These are phyloP conservation scores for Williopsis jadinii DNA, from an alignment of 1,139 yeast genomes.

Conservation along the genomic window DNA sequence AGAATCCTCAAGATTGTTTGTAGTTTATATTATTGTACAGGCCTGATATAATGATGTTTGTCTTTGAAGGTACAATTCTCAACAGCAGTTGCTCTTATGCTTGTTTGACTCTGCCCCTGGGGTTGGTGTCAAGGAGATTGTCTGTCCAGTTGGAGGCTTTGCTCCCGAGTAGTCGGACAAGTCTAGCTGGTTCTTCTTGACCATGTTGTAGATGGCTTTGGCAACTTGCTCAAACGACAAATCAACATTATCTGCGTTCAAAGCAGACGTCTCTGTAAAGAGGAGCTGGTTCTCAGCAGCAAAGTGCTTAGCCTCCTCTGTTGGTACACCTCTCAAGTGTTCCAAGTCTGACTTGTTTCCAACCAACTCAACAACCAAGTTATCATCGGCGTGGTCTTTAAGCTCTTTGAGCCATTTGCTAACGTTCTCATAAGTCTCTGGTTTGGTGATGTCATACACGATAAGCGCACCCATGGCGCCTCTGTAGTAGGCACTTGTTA, in stretches of 20 bases:
- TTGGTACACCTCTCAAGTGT: conserved; percentile 94
- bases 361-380: conserved; percentile 91
- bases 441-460: conserved; percentile 91
- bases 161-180: conserved; percentile 47
- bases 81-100: conserved; percentile 62
- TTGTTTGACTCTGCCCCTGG: conserved; percentile 73
- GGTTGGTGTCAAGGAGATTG: conserved; percentile 89
- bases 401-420: conserved; percentile 93
- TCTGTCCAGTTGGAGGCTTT: conserved; percentile 71
- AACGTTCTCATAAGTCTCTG: conserved; percentile 88
- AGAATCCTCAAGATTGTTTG: no score
- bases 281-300: conserved; percentile 89
- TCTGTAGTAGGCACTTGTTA: conserved; percentile 93
- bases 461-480: conserved; percentile 98
- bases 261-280: conserved; percentile 96
- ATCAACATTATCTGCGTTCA: conserved; percentile 93
- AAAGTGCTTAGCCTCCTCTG: conserved; percentile 94
- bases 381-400: conserved; percentile 95
- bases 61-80: conserved; percentile 10
- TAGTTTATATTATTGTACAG: no score
- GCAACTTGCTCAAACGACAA: conserved; percentile 87
- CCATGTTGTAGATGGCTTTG: conserved; percentile 90
- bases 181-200: conserved; percentile 80
- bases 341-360: conserved; percentile 96
- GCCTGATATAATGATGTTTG: no score